These are phyloP conservation scores for Thelonectria blattea DNA, from an alignment of 2,329 filamentous ascomycete species.

Conservation along the genomic window DNA sequence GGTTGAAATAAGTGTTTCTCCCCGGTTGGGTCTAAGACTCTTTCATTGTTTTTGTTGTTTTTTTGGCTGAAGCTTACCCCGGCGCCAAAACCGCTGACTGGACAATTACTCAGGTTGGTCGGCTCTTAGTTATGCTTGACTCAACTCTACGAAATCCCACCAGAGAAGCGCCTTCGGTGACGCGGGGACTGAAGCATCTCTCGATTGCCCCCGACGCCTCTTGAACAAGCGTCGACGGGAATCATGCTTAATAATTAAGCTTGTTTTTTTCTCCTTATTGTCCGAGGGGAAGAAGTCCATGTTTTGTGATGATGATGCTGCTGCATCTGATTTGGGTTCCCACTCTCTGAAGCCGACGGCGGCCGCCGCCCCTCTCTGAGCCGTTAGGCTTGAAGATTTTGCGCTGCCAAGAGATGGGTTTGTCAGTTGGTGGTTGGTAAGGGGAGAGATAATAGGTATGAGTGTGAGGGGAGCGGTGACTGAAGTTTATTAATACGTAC, in stretches of 20 bases:
- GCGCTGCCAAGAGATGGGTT: not conserved
- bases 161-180: not conserved
- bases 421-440: not conserved
- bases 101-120: not conserved
- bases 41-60: not conserved
- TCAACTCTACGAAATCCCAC: constrained; percentile 13
- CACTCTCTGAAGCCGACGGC: not conserved
- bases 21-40: not conserved
- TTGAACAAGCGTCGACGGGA: constrained; percentile 15
- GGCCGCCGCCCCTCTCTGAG: not conserved
- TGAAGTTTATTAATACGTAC: too few species aligned
- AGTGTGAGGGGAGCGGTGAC: too few species aligned
- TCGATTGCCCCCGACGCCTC: not conserved
- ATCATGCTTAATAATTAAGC: constrained; percentile 19
- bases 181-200: not conserved
- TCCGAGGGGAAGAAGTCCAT: not conserved
- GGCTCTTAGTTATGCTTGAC: not conserved
- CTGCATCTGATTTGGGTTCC: not conserved
- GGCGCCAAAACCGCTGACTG: constrained; percentile 24
- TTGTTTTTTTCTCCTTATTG: not conserved
- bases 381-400: not conserved
- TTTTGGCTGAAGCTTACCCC: constrained; percentile 12
- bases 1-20: too few species aligned
- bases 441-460: too few species aligned
- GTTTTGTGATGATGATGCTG: not conserved